Conservation (phyloP, 1,284 basidiomycete genomes). For the Mycena citricolor region DNA sequence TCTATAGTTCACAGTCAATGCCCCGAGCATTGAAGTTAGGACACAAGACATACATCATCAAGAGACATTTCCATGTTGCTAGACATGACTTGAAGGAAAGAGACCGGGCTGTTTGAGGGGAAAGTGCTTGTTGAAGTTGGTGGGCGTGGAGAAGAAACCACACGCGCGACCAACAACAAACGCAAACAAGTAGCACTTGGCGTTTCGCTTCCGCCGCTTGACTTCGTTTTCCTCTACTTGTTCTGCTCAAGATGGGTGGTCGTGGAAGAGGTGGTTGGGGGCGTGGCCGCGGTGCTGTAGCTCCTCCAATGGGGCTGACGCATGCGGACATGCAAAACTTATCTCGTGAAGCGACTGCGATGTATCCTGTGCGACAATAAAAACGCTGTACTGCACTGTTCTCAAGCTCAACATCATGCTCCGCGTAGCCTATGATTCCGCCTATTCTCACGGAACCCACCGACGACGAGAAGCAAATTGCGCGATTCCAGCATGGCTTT, state of each 20-base stretch:
- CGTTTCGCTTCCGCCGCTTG: slow-evolving; percentile 63
- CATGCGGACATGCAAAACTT: slow-evolving; percentile 76
- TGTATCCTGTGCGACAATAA: slow-evolving; percentile 62
- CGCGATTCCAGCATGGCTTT: slow-evolving; percentile 67
- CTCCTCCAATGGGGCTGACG: slow-evolving; percentile 75
- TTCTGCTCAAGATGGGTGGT: slow-evolving; percentile 52
- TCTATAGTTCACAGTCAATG: slow-evolving; percentile 45
- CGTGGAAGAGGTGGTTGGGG: slow-evolving; percentile 57
- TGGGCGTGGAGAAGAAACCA: slow-evolving; percentile 14
- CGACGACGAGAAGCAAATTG: slow-evolving; percentile 61
- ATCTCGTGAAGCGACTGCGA: slow-evolving; percentile 68
- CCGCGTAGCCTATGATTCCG: slow-evolving; percentile 51
- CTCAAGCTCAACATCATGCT: slow-evolving; percentile 28
- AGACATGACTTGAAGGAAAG: slow-evolving; percentile 22
- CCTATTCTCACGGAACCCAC: slow-evolving; percentile 66
- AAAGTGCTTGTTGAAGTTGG: slow-evolving; percentile 21
- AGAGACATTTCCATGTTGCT: slow-evolving; percentile 82
- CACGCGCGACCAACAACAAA: slow-evolving; percentile 74
- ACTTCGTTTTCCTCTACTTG: not conserved
- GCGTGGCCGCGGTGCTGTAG: slow-evolving; percentile 37
- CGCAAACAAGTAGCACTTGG: slow-evolving; percentile 34
- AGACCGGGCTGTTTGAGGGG: slow-evolving; percentile 24
- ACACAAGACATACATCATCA: slow-evolving; percentile 72
- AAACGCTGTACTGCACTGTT: slow-evolving; percentile 5
- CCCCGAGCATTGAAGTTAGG: too few species aligned